Conservation (phyloP, 495 filamentous ascomycete species). For the Hyphodiscus hymeniophilus region DNA sequence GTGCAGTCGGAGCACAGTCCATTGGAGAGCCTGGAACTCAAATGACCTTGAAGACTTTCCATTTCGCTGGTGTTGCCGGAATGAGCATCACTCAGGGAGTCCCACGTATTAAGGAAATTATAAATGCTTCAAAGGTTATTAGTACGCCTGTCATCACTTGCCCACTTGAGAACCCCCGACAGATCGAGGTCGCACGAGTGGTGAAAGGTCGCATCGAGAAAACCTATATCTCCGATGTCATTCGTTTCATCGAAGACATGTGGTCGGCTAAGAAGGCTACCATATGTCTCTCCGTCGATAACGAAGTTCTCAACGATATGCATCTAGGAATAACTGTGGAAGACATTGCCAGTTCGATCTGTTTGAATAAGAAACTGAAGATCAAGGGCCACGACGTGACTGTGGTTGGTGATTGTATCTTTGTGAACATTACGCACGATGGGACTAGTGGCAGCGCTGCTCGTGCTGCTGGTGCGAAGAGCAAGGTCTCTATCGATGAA, state of each 20-base stretch:
- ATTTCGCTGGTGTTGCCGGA: conserved; percentile 98
- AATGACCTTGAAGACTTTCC: conserved; percentile 99
- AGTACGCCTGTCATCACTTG: conserved; percentile 92
- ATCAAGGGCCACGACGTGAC: conserved; percentile 45
- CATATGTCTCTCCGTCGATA: conserved; percentile 69
- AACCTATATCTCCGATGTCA: conserved; percentile 66
- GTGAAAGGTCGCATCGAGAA: conserved; percentile 91
- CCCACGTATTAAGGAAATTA: conserved; percentile 99
- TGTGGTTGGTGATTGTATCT: conserved; percentile 37
- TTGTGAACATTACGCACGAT: conserved; percentile 37
- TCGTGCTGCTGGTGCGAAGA: conserved; percentile 16
- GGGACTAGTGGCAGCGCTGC: conserved; percentile 1
- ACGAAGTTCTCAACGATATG: conserved; percentile 64
- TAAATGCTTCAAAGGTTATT: conserved; percentile 89
- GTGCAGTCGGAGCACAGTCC: conserved; percentile 92
- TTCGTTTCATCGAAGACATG: conserved; percentile 69
- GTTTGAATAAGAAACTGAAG: conserved; percentile 71
- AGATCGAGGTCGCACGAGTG: conserved; percentile 68
- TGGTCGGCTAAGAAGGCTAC: conserved; percentile 70
- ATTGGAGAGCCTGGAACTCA: conserved; percentile 98
- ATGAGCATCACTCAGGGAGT: conserved; percentile 99
- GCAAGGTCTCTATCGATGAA: conserved; percentile 29
- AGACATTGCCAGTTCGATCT: conserved; percentile 66
- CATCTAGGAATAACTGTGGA: conserved; percentile 62
- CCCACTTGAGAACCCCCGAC: conserved; percentile 59